Percentiles rank a stretch among this genome's conserved stretches.
Evolutionary conservation across 2,329 filamentous ascomycete species (phyloP).

Genomic region (Sporothrix pseudoabietina): DNA sequence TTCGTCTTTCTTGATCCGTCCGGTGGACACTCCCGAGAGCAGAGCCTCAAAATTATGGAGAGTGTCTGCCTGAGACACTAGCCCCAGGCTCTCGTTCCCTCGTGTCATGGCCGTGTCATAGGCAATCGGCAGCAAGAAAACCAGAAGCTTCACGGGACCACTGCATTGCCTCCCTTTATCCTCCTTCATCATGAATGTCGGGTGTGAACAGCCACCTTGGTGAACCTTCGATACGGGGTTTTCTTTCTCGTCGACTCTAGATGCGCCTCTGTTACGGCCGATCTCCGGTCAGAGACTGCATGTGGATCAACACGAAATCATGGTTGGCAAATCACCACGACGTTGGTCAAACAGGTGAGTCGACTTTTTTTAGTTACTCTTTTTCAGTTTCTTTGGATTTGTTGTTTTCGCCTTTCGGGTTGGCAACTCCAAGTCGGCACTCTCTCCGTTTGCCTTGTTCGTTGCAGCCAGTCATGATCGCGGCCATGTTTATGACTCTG

Average conservation of each 20-base stretch:
- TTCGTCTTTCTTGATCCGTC: neutral
- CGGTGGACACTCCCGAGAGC: neutral
- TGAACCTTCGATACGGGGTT: neutral
- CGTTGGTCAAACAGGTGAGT: neutral
- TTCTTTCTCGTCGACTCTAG: neutral
- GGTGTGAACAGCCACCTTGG: slow-evolving; percentile 5
- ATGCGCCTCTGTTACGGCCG: neutral
- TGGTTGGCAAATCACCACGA: slow-evolving; percentile 15
- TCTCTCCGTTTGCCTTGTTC: neutral
- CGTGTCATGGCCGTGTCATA: neutral
- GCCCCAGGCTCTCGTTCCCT: slow-evolving; percentile 12
- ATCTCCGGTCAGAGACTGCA: neutral
- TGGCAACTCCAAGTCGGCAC: neutral
- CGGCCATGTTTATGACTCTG: neutral
- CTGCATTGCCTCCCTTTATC: neutral
- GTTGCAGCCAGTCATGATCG: neutral
- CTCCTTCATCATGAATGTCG: neutral
- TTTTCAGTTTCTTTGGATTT: neutral
- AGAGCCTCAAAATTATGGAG: slow-evolving; percentile 17
- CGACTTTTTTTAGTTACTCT: neutral
- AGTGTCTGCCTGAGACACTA: slow-evolving; percentile 16
- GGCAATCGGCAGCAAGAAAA: neutral
- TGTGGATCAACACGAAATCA: neutral
- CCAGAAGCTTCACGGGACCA: slow-evolving; percentile 2
- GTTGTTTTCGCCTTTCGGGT: neutral